These are phyloP conservation scores for Podospora pseudocomata DNA, from an alignment of 495 filamentous ascomycete species.

Conservation along the genomic window DNA sequence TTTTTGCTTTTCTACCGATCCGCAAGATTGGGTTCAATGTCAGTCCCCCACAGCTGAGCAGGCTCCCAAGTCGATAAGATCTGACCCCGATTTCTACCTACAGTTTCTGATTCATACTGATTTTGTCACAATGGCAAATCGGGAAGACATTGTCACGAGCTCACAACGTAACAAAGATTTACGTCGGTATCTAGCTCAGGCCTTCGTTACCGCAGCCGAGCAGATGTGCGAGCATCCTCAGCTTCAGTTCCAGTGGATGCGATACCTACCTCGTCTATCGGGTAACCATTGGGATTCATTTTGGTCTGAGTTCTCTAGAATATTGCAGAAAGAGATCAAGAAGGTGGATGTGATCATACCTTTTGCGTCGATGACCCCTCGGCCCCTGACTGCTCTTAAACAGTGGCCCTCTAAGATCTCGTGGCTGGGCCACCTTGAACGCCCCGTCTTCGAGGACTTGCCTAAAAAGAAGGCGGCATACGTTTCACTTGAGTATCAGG, in stretches of 20 bases:
- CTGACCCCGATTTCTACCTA: neutral
- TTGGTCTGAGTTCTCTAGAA: constrained; percentile 22
- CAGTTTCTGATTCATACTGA: constrained; percentile 1
- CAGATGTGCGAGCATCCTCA: constrained; percentile 21
- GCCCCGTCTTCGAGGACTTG: constrained; percentile 25
- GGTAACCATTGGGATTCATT: constrained; percentile 19
- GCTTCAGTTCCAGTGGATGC: constrained; percentile 31
- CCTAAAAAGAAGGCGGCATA: constrained; percentile 10
- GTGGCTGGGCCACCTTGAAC: constrained; percentile 15
- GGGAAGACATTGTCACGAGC: constrained; percentile 34
- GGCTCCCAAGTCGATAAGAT: neutral
- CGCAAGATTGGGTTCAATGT: constrained; percentile 34
- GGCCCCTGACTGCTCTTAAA: constrained; percentile 1
- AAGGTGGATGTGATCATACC: constrained; percentile 4
- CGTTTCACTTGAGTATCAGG: constrained; percentile 14
- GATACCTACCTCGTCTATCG: constrained; percentile 24
- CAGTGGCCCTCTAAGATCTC: neutral
- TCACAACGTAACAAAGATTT: constrained; percentile 25
- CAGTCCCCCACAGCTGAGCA: neutral
- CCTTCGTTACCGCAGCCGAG: constrained; percentile 24
- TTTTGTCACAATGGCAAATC: constrained; percentile 34
- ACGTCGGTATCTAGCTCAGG: constrained; percentile 14
- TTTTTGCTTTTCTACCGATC: constrained; percentile 40
- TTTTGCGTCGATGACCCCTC: neutral
- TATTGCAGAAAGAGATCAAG: neutral